Base-by-base conservation (phyloP, 129 eudicot genomes). In the Kitagawia praeruptora region DNA sequence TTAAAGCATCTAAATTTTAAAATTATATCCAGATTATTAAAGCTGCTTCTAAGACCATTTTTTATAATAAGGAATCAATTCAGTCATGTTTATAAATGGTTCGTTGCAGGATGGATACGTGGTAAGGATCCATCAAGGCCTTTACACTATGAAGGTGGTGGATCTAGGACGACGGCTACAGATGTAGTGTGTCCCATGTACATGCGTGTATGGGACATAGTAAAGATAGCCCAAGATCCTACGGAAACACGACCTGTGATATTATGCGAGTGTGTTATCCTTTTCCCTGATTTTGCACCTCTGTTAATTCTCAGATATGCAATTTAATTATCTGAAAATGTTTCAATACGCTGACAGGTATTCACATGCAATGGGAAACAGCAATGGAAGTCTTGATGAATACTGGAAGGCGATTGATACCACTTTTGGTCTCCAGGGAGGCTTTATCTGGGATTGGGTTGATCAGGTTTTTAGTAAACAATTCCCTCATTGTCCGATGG, bases 361-460 rank as follows among this genome's bases (percentile, higher is more conserved):
- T 77, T 90, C 97, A 6, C 99, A 95, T 89, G 89, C 97, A 47
- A 95, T 95, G 97, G 96, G 97, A 74, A 95, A 95, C 88, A 95
- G 99, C 96, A 95, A 85, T 27, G 99, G 99, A 23, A 92, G 89
- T 85, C 86, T 95, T 80, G 85, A 90, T 70, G 88, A 80, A 80
- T 95, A 95, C 74, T 95, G 99, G 99, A 91, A 92, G 89, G 97
- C 97, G 77, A 92, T 95, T 81, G 96, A 95, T 84, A 86, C 80
- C 85, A 90, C 91, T 47, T 90, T 90, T 86, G 99, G 97, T 78
- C 93, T 95, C 69, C 99, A 95, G 83, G 99, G 99, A 86, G 99
- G 99, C 74, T 92, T 95, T 80, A 92, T 95, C 6, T 95, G 99
- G 97, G 99, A 95, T 72, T 95, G 99, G 99, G 96, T 85, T 81